phyloP scores from a whole-genome alignment of 352 stramenopile genomes.

The Peronospora farinosa region DNA sequence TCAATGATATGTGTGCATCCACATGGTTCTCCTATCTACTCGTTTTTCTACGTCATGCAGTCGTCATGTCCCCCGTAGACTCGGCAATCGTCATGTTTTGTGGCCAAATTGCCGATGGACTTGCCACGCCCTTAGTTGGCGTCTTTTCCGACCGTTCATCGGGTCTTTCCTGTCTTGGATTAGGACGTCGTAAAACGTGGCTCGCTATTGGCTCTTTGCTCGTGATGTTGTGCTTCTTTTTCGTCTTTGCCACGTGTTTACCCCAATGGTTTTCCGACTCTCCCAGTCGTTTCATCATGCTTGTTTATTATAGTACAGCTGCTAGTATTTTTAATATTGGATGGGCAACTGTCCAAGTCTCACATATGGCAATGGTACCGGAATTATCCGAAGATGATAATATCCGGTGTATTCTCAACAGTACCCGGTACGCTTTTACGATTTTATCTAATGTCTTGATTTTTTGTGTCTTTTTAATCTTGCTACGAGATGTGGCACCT shows the following conservation, averaged over 20 bases:
- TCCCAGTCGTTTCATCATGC: slow-evolving; percentile 50
- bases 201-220: slow-evolving; percentile 57
- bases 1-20: slow-evolving; percentile 86
- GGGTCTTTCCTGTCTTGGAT: slow-evolving; percentile 53
- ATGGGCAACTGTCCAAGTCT: slow-evolving; percentile 79
- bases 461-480: slow-evolving; percentile 71
- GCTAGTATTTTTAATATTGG: slow-evolving; percentile 82
- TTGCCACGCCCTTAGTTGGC: slow-evolving; percentile 74
- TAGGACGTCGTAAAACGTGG: slow-evolving; percentile 76
- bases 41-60: slow-evolving; percentile 67
- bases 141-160: slow-evolving; percentile 66
- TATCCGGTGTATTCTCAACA: slow-evolving; percentile 75
- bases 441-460: slow-evolving; percentile 85
- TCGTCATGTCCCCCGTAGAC: slow-evolving; percentile 60
- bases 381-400: slow-evolving; percentile 76
- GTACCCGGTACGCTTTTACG: slow-evolving; percentile 76
- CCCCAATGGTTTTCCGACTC: slow-evolving; percentile 49
- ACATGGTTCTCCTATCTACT: slow-evolving; percentile 87
- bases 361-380: slow-evolving; percentile 82
- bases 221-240: slow-evolving; percentile 81
- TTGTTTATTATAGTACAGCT: slow-evolving; percentile 71
- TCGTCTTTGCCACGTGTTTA: slow-evolving; percentile 66
- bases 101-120: slow-evolving; percentile 73
- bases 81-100: slow-evolving; percentile 84
- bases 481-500: slow-evolving; percentile 51